These are phyloP conservation scores for Psidium friedrichsthalianum DNA, from an alignment of 345 rosid genomes.

Conservation along the genomic window DNA sequence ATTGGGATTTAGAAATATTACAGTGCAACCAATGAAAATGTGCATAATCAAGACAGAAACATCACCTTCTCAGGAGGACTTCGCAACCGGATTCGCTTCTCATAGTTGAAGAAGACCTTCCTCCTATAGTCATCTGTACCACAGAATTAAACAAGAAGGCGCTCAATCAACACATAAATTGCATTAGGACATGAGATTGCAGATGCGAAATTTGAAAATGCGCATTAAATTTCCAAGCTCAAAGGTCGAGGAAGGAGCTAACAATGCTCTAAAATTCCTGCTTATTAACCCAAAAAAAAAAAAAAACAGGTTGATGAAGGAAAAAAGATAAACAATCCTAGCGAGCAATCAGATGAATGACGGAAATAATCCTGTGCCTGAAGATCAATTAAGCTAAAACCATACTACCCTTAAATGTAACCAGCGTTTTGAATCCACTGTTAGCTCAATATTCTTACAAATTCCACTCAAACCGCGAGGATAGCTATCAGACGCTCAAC, in stretches of 20 bases:
- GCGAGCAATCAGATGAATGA: not conserved
- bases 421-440: not conserved
- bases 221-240: not conserved
- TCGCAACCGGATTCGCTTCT: constrained; percentile 82
- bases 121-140: constrained; percentile 67
- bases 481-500: not conserved
- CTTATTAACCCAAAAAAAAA: not conserved
- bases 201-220: not conserved
- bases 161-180: not conserved
- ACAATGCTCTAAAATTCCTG: not conserved
- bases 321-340: not conserved
- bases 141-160: not conserved
- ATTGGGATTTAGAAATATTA: not conserved
- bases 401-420: not conserved
- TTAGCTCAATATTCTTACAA: not conserved
- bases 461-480: not conserved
- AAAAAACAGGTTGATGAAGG: not conserved
- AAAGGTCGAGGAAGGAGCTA: not conserved
- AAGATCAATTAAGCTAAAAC: not conserved
- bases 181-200: not conserved
- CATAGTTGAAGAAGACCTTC: constrained; percentile 85
- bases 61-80: constrained; percentile 94
- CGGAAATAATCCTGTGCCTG: not conserved
- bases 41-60: not conserved
- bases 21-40: not conserved